These are phyloP conservation scores for Priceomyces castillae DNA, from an alignment of 805 yeast genomes.

Conservation along the genomic window DNA sequence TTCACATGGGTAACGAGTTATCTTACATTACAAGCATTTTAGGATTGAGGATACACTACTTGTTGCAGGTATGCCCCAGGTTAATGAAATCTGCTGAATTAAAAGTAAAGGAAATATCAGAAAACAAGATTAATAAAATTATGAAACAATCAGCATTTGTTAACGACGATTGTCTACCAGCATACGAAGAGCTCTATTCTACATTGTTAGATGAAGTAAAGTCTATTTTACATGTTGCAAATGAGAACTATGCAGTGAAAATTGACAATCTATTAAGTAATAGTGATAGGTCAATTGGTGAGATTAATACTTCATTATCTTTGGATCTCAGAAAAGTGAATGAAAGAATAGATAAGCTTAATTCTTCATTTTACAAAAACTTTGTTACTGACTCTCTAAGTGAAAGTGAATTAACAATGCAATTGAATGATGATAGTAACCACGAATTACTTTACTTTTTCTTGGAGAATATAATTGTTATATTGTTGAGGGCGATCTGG, in stretches of 20 bases:
- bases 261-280: conserved; percentile 60
- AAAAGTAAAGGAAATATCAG: conserved; percentile 5
- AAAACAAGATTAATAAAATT: conserved; percentile 16
- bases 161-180: conserved; percentile 33
- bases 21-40: conserved; percentile 16
- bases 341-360: conserved; percentile 47
- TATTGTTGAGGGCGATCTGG: conserved; percentile 56
- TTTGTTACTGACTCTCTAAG: conserved; percentile 12
- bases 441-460: conserved; percentile 39
- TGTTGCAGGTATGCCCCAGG: conserved; percentile 21
- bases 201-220: conserved; percentile 35
- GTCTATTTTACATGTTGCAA: conserved; percentile 33
- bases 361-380: conserved; percentile 31
- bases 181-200: conserved; percentile 30
- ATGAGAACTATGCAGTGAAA: conserved; percentile 47
- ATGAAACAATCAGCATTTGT: conserved; percentile 21
- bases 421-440: conserved; percentile 10
- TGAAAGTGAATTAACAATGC: conserved; percentile 16
- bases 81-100: conserved; percentile 8
- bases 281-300: conserved; percentile 69
- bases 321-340: conserved; percentile 54
- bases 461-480: conserved; percentile 53
- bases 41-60: conserved; percentile 15
- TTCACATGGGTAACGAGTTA: conserved; percentile 10
- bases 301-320: conserved; percentile 67